Evolutionary conservation across 1,139 yeast genomes (phyloP).

Genomic region (Suhomyces ambrosiae): DNA sequence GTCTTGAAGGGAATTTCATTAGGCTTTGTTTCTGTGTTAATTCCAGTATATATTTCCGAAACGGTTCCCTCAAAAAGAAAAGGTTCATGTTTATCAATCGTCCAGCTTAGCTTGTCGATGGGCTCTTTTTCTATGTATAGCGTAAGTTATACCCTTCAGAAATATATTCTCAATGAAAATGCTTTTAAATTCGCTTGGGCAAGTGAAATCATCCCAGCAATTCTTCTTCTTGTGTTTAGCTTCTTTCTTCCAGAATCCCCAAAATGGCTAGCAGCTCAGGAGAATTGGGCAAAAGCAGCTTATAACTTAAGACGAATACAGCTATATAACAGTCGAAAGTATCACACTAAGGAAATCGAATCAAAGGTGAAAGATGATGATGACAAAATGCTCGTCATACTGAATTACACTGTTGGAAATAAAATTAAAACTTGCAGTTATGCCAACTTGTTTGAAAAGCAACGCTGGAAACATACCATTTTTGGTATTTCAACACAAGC

Average conservation of each 20-base stretch:
- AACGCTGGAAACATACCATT: slow-evolving; percentile 24
- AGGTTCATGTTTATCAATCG: slow-evolving; percentile 28
- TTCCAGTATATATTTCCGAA: slow-evolving; percentile 38
- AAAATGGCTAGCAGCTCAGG: slow-evolving; percentile 35
- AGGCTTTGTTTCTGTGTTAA: slow-evolving; percentile 33
- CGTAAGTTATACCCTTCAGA: slow-evolving; percentile 24
- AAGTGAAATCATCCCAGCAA: slow-evolving; percentile 22
- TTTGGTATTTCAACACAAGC: slow-evolving; percentile 29
- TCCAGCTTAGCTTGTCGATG: slow-evolving; percentile 23
- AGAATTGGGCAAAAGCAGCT: slow-evolving; percentile 37
- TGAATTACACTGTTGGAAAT: slow-evolving; percentile 28
- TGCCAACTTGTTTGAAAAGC: slow-evolving; percentile 25
- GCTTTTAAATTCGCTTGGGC: slow-evolving; percentile 32
- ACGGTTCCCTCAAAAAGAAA: slow-evolving; percentile 25
- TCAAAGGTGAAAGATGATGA: no score
- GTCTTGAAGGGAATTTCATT: slow-evolving; percentile 34
- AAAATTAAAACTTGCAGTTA: slow-evolving; percentile 24
- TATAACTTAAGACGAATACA: slow-evolving; percentile 22
- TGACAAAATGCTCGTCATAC: slow-evolving; percentile 29
- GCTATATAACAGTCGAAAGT: slow-evolving; percentile 10
- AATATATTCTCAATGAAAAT: slow-evolving; percentile 13
- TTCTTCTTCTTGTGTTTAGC: slow-evolving; percentile 42
- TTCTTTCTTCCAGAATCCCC: slow-evolving; percentile 49
- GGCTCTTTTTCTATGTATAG: slow-evolving; percentile 29
- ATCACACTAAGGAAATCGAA: slow-evolving; percentile 9